Base-by-base conservation (phyloP, 306 rosid genomes). In the Quercus suber region DNA sequence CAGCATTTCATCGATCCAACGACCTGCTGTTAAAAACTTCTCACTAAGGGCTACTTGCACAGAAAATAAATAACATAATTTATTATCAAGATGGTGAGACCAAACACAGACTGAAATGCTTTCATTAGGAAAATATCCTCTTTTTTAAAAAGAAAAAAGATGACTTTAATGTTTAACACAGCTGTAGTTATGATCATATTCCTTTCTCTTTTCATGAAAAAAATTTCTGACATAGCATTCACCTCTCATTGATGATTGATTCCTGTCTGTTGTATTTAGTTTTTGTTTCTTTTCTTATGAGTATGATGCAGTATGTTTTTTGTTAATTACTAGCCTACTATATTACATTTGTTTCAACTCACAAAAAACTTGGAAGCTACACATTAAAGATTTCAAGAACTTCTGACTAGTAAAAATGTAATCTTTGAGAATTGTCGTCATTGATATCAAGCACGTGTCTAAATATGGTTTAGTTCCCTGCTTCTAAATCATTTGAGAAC, bases 1-100 rank as follows among this genome's bases (percentile, higher is more conserved):
- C 94, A 93, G 96, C 96, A 95, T 91, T 90, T 95, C 98, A 95
- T 90, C 93, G 90, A 94, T 82, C 95, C 97, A 92, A 94, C 88
- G 93, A 86, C 98, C 99, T 93, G 94, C 89, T 79, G 95, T 91
- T 95, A 90, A 91, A 84, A 90, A 88, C 94, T 84, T 89, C 84
- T 83, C 85, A 82, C 98, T 90, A 91, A 91, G 97, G 91, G 79
- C 86, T 82, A 88, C 83, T 82, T 82, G 84, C 68, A 69, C 80
- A 84, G 55, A 73, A 80, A 72, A 58, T 81, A 84, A 75, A 79
- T 73, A 69, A 73, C 82, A 71, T 33, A 82, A 63, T 67, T 77
- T 79, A 84, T 73, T 73, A 78, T 45, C 63, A 79, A 73, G 23
- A 78, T 11, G 31, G 30, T 59, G 33, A 21, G 28, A 59, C 28